phyloP scores from a whole-genome alignment of 495 filamentous ascomycete species.

The Opeltia flavorubescens region DNA sequence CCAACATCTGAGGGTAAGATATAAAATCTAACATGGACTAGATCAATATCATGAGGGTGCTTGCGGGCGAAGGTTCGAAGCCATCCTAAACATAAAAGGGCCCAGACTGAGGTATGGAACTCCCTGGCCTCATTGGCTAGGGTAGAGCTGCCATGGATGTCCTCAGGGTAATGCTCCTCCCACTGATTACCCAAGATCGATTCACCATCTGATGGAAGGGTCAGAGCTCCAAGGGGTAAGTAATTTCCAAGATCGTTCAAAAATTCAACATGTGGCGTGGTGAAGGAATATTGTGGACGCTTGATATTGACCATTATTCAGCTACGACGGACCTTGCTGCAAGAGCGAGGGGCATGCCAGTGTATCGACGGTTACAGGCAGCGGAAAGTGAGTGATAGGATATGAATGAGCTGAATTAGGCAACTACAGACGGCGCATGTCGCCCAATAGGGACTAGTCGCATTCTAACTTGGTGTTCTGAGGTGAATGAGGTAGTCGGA shows the following conservation, averaged over 20 bases:
- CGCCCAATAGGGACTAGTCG: no score
- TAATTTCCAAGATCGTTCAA: not conserved
- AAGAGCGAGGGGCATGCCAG: no score
- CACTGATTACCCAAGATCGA: not conserved
- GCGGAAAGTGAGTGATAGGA: no score
- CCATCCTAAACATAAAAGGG: not conserved
- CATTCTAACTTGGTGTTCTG: no score
- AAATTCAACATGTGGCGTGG: not conserved
- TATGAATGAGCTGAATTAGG: no score
- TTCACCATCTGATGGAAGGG: not conserved
- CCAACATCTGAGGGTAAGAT: slow-evolving; percentile 54
- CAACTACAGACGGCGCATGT: no score
- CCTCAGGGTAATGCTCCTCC: not conserved
- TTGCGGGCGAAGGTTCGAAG: slow-evolving; percentile 5
- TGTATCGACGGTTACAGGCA: no score
- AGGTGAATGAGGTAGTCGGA: no score
- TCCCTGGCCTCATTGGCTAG: not conserved
- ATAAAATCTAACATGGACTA: slow-evolving; percentile 40
- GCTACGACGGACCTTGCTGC: no score
- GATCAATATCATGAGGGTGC: slow-evolving; percentile 5
- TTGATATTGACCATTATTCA: no score
- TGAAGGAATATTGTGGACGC: no score
- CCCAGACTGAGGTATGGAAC: not conserved
- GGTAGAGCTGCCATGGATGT: not conserved
- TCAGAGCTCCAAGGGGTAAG: not conserved